Evolutionary conservation across 2,329 filamentous ascomycete species (phyloP), one percentile per base, ranked within the genome.

Genomic region (Plenodomus biglobosus): DNA sequence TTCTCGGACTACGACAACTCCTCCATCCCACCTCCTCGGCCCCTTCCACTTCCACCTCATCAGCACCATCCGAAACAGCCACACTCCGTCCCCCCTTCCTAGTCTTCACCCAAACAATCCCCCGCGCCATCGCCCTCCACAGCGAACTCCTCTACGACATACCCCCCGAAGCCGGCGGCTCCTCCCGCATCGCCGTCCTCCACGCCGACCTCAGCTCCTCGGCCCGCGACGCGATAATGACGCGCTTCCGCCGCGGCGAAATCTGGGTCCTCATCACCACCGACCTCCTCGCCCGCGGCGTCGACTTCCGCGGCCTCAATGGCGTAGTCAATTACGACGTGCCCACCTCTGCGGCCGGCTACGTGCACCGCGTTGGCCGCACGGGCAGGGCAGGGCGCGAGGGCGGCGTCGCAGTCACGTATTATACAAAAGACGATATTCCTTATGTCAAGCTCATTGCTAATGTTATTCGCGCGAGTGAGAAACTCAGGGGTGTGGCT

Each of bases 271-370:
- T 99, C 30, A 94, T 99, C 69, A 97, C 94, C 0, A 99, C 94
- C 0, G 94, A 99, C 67, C 82, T 99, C 7, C 79, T 99, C 10
- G 88, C 92, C 15, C 88, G 94, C 27, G 94, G 94, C 17, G 86
- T 99, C 35, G 94, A 99, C 72, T 96, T 99, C 75, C 85, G 88
- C 8, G 94, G 94, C 41, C 86, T 99, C 55, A 96, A 96, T 64
- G 91, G 92, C 38, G 92, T 99, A 0, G 88, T 99, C 42, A 99
- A 97, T 74, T 99, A 96, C 74, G 94, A 99, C 70, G 90, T 96
- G 8, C 94, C 94, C 0, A 90, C 86, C n/a, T 92, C 88, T 0
- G 87, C 88, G 4, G 92, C 92, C 0, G 85, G 85, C 1, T 99
- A 99, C 67, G 88, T 99, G 6, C 94, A 99, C 73, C 88, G 94